Base-by-base conservation (phyloP, 1,284 basidiomycete genomes). In the Serendipita sp. region DNA sequence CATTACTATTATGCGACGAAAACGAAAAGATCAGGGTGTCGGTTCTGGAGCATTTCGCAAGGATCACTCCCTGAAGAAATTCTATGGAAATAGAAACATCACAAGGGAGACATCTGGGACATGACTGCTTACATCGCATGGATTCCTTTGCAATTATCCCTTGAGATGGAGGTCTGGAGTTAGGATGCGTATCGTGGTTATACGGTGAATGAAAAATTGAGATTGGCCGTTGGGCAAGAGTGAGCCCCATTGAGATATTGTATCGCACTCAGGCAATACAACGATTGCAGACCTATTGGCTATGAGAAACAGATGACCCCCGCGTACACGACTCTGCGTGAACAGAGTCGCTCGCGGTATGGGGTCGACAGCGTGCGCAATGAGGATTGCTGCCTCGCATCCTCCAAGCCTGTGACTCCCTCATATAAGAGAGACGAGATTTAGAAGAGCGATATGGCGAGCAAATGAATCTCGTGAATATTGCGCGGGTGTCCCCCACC, bases 41-140 rank as follows among this genome's bases (percentile, higher is more conserved):
- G 30, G n/a, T 58, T 58, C 53, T 58, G 53, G 53, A 58, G 53
- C 53, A 58, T 58, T 22, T 58, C 53, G 8, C 29, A n/a, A 58
- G 32, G 53, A 32, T 26, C 10, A 58, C 53, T 58, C 53, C 53
- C 30, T 58, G 53, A 58, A 58, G 53, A 58, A 58, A 58, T 58
- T 58, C 53, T 22, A 58, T 58, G 30, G 30, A 34, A 29, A 34
- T 22, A 22, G 26, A n/a, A 34, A 10, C 53, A 58, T 58, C 53
- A 26, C 32, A 26, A 26, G 32, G 30, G 53, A 38, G 35, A 38
- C 35, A 38, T 38, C 35, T 6, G 35, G 35, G 35, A 38, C 12
- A 38, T 38, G 35, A 12, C 12, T 6, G 35, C 35, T 38, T 12
- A 38, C 35, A 6, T 38, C 1, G 6, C 35, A 38, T 6, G 35